Conservation (phyloP, 345 rosid species). For the Dipteronia dyeriana region DNA sequence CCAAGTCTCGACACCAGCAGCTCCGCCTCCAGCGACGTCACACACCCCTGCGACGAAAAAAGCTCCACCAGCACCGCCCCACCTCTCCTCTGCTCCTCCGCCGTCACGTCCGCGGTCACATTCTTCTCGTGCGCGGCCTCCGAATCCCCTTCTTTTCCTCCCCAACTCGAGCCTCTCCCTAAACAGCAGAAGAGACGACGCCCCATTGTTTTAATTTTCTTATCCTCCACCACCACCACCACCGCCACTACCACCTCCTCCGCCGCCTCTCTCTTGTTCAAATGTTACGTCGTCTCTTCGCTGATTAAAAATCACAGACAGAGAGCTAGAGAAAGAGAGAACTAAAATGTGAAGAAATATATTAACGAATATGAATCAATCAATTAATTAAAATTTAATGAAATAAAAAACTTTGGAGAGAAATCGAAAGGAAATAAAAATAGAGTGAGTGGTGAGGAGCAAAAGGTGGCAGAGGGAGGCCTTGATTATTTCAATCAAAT, state of each 20-base stretch:
- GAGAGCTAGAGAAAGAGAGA: background rate
- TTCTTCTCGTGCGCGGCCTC: background rate
- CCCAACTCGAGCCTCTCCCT: conserved; percentile 25
- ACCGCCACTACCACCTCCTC: background rate
- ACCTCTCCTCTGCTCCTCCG: conserved; percentile 47
- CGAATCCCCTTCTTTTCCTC: background rate
- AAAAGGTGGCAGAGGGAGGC: conserved; percentile 42
- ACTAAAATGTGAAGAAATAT: background rate
- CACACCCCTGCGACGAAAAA: conserved; percentile 90
- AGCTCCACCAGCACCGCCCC: conserved; percentile 78
- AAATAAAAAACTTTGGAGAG: background rate
- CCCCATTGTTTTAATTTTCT: conserved; percentile 34
- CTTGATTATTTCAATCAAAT: background rate
- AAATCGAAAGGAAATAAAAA: background rate
- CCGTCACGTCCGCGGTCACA: conserved; percentile 30
- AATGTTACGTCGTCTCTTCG: conserved; percentile 29
- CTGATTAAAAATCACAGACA: conserved; percentile 6
- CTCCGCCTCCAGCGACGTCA: conserved; percentile 81
- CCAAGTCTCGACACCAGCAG: conserved; percentile 79
- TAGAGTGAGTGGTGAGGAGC: conserved; percentile 41
- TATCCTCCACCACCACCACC: background rate
- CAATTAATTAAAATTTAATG: background rate
- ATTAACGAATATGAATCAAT: background rate
- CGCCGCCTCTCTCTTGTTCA: conserved; percentile 12
- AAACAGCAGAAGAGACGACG: conserved; percentile 83